Evolutionary conservation across 176 grass and related monocot genomes (phyloP).

Genomic region (Pontederia crassipes): DNA sequence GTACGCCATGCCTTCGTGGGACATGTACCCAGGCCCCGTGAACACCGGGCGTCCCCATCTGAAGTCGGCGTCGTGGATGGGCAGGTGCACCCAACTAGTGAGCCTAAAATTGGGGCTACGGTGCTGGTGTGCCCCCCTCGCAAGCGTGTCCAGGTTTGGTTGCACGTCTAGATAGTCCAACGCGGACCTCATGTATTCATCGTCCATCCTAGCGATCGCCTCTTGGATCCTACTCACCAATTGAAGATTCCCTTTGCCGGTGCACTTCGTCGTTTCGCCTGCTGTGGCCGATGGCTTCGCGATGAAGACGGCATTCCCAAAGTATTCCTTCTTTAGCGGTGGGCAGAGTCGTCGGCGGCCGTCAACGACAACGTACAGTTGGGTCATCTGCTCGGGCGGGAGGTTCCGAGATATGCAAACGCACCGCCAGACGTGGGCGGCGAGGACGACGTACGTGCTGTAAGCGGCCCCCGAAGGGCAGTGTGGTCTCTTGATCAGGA

Average conservation of each 20-base stretch:
- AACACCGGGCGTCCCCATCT: conserved; percentile 72
- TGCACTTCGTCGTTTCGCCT: conserved; percentile 27
- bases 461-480: conserved; percentile 24
- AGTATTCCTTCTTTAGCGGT: conserved; percentile 56
- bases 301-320: conserved; percentile 85
- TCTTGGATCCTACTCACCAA: conserved; percentile 47
- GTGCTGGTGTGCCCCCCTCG: conserved; percentile 62
- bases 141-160: conserved; percentile 47
- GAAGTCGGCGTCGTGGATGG: conserved; percentile 61
- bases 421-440: conserved; percentile 70
- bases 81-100: conserved; percentile 73
- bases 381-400: conserved; percentile 52
- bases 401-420: conserved; percentile 56
- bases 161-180: conserved; percentile 70
- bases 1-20: conserved; percentile 65
- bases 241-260: background rate
- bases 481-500: conserved; percentile 16
- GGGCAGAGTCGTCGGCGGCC: conserved; percentile 55
- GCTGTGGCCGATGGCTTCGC: conserved; percentile 54
- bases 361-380: conserved; percentile 54
- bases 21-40: conserved; percentile 77
- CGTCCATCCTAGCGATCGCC: conserved; percentile 56
- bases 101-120: conserved; percentile 61
- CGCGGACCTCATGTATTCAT: conserved; percentile 52
- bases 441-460: conserved; percentile 50